Base-by-base conservation (phyloP, 2,329 filamentous ascomycete genomes). In the Neopestalotiopsis sp. region DNA sequence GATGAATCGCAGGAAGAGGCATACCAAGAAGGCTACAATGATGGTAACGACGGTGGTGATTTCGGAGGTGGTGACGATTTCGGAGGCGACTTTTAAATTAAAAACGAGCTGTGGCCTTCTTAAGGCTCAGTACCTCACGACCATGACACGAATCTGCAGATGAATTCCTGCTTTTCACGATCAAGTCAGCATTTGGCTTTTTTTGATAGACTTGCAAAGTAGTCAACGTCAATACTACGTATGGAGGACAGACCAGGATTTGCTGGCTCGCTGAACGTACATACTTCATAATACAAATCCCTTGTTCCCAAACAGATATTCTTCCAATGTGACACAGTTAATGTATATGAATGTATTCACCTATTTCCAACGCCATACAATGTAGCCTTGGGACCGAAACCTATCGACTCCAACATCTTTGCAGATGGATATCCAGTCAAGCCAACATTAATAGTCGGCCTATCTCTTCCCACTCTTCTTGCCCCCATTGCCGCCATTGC, bases 1-100 rank as follows among this genome's bases (percentile, higher is more conserved):
- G 82, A 92, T 68, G 88, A 91, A 70, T 78, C 86, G 61, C 80
- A 92, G 72, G 81, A 91, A 70, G 84, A 89, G 5, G 87, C 88
- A 38, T 91, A 89, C 73, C 74, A 86, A 24, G 78, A 88, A 20
- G 86, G 85, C 4, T 84, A 86, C 68, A 74, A 81, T 56, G 79
- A 86, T 0, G 85, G 84, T 65, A 76, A 75, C 70, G 78, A 77
- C 71, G 79, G 77, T 38, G 78, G 73, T n/a, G 77, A 78, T 61
- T 76, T 71, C 61, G 81, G 77, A 28, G 81, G 78, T 32, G 79
- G 75, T 13, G 79, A 78, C 63, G 77, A 75, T 69, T 73, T 71
- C 24, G 62, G 62, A 34, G 62, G 67, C 32, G 68, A 69, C 40
- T 69, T 69, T 58, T 67, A 67, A 64, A 28, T 4, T 3, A 28